Base-by-base conservation (phyloP, 1,284 basidiomycete genomes). In the Cryptococcus sp. region DNA sequence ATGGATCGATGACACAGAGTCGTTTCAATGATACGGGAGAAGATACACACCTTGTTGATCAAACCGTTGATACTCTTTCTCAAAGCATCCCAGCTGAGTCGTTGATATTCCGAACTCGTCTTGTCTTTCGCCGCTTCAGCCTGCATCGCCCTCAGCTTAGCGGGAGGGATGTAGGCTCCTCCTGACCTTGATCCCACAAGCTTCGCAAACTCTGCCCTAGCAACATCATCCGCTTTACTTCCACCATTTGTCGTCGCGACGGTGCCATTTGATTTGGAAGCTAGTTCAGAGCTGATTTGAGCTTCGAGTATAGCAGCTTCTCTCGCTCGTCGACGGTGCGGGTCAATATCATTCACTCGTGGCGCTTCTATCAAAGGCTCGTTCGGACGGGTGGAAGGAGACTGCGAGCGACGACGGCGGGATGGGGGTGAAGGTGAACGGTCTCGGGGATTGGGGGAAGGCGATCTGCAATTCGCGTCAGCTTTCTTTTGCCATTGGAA, bases 51-150 rank as follows among this genome's bases (percentile, higher is more conserved):
- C 80, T 97, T 91, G 84, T 99, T 99, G 83, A 99, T 95, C 69
- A 99, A 88, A 90, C 96, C 96, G 25, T 96, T 99, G 73, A 99
- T 91, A 58, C 89, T 92, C 81, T 99, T 99, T 74, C 94, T 88
- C 61, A 99, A 82, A 1, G 96, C 95, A 74, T 99, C 96, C 96
- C 95, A 99, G 25, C 91, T 91, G 67, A 99, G 82, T 19, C 95
- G 85, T 80, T 99, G 96, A 77, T 90, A 98, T 80, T 97, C 94
- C n/a, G 88, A 74, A 66, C 91, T 90, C 52, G 84, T 83, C 78
- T 95, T 93, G 82, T 98, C 93, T 61, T 85, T 83, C 13, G 85
- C 80, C 11, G 82, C 91, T 50, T 93, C 91, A 23, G 87, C 90
- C 78, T 96, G 92, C 78, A 99, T 83, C 0, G 94, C 94, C 52